These are phyloP conservation scores for Vitis hybrid DNA, from an alignment of 177 flowering plant species.

Conservation along the genomic window DNA sequence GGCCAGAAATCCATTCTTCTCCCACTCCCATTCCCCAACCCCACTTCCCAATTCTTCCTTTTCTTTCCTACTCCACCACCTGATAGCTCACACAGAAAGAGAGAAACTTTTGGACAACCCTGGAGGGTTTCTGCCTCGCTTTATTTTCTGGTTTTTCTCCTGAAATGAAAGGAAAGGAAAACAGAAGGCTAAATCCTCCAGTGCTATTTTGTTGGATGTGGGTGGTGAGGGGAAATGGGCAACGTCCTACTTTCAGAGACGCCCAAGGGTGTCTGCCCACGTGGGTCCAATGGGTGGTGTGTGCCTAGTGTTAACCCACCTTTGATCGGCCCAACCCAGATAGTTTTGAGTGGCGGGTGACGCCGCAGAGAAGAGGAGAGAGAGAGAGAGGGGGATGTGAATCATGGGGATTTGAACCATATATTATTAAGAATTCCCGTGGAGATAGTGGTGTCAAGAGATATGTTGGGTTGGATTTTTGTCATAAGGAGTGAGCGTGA, in stretches of 20 bases:
- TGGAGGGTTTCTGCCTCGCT: neutral
- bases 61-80: neutral
- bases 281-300: slow-evolving; percentile 4
- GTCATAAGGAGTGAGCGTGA: no score
- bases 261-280: slow-evolving; percentile 5
- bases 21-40: slow-evolving; percentile 24
- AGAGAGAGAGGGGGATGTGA: no score
- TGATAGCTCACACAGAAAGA: neutral
- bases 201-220: slow-evolving; percentile 18
- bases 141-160: neutral
- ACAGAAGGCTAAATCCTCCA: slow-evolving; percentile 12
- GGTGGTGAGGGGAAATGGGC: slow-evolving; percentile 6
- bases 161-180: neutral
- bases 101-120: slow-evolving; percentile 1
- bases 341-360: neutral
- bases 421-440: no score
- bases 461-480: no score
- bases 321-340: neutral
- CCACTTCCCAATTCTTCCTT: neutral
- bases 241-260: neutral
- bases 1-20: slow-evolving; percentile 89
- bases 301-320: no score
- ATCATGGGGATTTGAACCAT: no score
- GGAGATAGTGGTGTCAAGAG: no score
- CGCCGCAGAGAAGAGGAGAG: neutral